Evolutionary conservation across 1,284 basidiomycete genomes (phyloP).

Genomic region (Crucibulum parvulum): DNA sequence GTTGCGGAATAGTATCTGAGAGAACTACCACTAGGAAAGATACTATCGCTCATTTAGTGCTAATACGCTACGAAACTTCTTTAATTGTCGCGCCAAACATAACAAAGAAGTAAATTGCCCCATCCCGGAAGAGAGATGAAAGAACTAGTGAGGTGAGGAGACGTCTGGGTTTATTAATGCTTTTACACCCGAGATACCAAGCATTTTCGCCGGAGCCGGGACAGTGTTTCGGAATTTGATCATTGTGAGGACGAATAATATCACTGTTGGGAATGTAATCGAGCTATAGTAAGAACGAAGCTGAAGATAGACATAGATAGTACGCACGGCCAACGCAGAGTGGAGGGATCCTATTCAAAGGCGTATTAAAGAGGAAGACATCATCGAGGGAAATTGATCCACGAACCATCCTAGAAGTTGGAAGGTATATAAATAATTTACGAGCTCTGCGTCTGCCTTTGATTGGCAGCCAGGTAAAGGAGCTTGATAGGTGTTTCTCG

Average conservation of each 20-base stretch:
- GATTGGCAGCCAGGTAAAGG: neutral
- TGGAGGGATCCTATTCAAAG: neutral
- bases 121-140: neutral
- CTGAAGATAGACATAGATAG: neutral
- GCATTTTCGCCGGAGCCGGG: too few relatives aligned
- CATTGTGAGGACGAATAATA: neutral
- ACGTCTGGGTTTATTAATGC: neutral
- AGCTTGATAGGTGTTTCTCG: neutral
- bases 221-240: neutral
- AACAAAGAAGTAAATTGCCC: too few relatives aligned
- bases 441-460: neutral
- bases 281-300: neutral
- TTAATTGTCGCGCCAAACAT: too few relatives aligned
- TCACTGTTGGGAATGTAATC: neutral
- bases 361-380: neutral
- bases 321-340: neutral
- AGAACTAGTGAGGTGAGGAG: neutral
- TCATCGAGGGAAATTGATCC: neutral
- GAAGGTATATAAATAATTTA: neutral
- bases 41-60: too few relatives aligned
- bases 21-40: too few relatives aligned
- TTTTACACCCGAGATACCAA: too few relatives aligned
- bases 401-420: neutral
- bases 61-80: too few relatives aligned
- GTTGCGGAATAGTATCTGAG: too few relatives aligned